Evolutionary conservation across 371 early-diverging fungal genomes (phyloP), one percentile per base, ranked within the genome.

Genomic region (Smittium culicis): DNA sequence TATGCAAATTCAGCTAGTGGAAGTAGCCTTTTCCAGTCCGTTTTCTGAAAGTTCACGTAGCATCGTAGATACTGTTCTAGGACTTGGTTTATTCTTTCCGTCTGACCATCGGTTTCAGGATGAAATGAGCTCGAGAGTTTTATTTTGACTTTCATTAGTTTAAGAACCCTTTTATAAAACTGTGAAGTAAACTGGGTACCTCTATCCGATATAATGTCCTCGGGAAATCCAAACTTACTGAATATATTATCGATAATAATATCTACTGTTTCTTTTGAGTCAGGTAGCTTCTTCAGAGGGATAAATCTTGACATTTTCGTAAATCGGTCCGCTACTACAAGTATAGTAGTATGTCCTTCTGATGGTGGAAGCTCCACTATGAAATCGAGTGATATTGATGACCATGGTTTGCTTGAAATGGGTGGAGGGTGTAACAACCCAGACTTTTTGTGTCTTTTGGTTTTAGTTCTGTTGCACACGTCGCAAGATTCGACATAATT

Each of bases 381-480:
- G 33, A 84, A 83, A 61, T 83, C 82, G 33, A 82, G 69, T 0
- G 78, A 68, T 27, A 80, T 73, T 1, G 75, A 77, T 0, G 73
- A 45, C 82, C 80, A 82, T 5, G 73, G 79, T 0, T 34, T 5
- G 0, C 72, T 71, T 0, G 83, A 72, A 3, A 81, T 66, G 11
- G 61, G 70, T 0, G 82, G 71, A 0, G 79, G 75, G 31, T 79
- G 67, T 1, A 83, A 73, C 14, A 77, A 69, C 11, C 77, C 74
- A 25, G 67, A 66, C 1, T 64, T 35, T 33, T 64, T 64, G 8
- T 64, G 8, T 28, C 55, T 55, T 54, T 27, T 16, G 14, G n/a
- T 55, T n/a, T 64, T 64, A 8, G 35, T 28, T 55, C 64, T 27
- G 55, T 64, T 35, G 61, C 64, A 64, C 8, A 5, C 29, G 64